A percentile compares a stretch with the other conserved stretches of the same genome.
phyloP scores from a whole-genome alignment of 495 filamentous ascomycete genomes.

The Aspergillus incahuasiensis region DNA sequence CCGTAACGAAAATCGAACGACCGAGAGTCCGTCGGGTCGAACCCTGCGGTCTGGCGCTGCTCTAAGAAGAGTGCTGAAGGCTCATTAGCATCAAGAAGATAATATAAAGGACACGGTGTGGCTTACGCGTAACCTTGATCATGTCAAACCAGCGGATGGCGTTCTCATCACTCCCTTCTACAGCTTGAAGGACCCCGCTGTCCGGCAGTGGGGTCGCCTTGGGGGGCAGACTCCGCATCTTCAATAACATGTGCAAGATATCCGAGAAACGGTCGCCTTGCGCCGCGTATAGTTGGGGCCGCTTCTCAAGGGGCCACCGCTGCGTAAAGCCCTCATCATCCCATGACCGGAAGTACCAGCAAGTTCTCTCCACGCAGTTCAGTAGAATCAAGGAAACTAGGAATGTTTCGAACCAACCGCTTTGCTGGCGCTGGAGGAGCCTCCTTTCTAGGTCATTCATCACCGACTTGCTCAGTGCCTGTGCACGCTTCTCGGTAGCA shows the following conservation, averaged over 20 bases:
- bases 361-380: conserved; percentile 78
- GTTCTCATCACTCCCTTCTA: conserved; percentile 49
- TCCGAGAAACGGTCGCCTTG: conserved; percentile 71
- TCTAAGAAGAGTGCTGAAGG: conserved; percentile 37
- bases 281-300: conserved; percentile 57
- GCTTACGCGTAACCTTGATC: conserved; percentile 57
- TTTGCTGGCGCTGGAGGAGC: conserved; percentile 67
- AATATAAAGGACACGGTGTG: conserved; percentile 13
- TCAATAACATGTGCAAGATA: conserved; percentile 68
- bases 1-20: conserved; percentile 64
- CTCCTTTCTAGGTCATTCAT: conserved; percentile 72
- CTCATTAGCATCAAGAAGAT: conserved; percentile 1
- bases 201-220: conserved; percentile 49
- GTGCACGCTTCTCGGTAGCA: conserved; percentile 68
- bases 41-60: conserved; percentile 43
- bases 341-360: conserved; percentile 74
- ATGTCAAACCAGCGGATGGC: conserved; percentile 57
- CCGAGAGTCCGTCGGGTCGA: conserved; percentile 60
- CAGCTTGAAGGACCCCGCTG: conserved; percentile 50
- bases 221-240: conserved; percentile 66
- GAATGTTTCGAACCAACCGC: conserved; percentile 69
- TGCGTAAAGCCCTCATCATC: conserved; percentile 52
- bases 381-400: conserved; percentile 68
- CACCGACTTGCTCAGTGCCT: conserved; percentile 58
- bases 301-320: conserved; percentile 69